phyloP scores from a whole-genome alignment of 306 rosid species.

The Sindora glabra region DNA sequence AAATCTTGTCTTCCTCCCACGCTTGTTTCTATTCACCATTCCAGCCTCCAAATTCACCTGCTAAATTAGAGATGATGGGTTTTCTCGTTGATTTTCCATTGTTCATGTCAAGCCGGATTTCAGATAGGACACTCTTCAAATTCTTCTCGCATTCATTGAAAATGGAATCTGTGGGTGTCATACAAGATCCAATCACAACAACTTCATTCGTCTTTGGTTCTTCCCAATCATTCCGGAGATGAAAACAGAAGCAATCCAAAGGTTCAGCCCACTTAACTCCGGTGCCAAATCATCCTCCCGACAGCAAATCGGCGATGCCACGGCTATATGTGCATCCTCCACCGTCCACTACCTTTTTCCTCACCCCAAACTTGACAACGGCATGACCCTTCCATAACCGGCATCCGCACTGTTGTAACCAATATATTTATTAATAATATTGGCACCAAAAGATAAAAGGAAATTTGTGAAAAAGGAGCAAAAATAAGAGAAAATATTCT shows the following conservation, averaged over 20 bases:
- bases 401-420: no score
- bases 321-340: no score
- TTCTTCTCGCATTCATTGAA: conserved; percentile 85
- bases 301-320: no score
- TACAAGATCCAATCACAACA: conserved; percentile 58
- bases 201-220: conserved; percentile 40
- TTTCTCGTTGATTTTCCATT: conserved; percentile 60
- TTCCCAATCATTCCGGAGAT: conserved; percentile 82
- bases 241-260: conserved; percentile 87
- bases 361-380: no score
- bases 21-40: conserved; percentile 79
- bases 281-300: no score
- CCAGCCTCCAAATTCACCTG: conserved; percentile 88
- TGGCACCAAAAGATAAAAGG: no score
- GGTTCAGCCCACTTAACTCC: conserved; percentile 72
- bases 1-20: conserved; percentile 61
- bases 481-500: no score
- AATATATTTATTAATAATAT: no score
- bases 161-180: conserved; percentile 69
- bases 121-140: conserved; percentile 59
- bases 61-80: conserved; percentile 38
- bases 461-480: no score
- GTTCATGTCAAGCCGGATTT: conserved; percentile 63
- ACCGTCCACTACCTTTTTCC: no score
- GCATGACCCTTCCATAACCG: no score